A percentile compares a stretch with the other conserved stretches of the same genome.
Conservation (phyloP, 805 yeast species). For the Cyberlindnera meyerae region DNA sequence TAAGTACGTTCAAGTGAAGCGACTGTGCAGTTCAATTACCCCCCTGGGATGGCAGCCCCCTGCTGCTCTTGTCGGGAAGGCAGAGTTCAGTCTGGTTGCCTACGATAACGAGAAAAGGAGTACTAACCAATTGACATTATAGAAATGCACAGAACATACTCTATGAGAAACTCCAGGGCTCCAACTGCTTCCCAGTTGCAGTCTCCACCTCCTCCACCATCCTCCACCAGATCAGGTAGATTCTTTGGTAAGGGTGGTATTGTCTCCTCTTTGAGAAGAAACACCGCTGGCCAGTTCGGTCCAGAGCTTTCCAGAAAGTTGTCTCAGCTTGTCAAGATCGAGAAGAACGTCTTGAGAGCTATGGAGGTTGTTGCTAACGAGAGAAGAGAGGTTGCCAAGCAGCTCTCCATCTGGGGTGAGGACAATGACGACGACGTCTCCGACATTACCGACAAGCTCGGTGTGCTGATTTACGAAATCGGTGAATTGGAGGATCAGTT, state of each 20-base stretch:
- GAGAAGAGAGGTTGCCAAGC: slow-evolving; percentile 78
- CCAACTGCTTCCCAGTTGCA: slow-evolving; percentile 96
- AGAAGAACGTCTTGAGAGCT: slow-evolving; percentile 75
- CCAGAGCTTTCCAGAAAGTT: slow-evolving; percentile 76
- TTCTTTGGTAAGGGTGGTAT: slow-evolving; percentile 82
- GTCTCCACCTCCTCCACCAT: slow-evolving; percentile 92
- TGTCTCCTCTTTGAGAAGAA: slow-evolving; percentile 57
- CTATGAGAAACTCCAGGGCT: slow-evolving; percentile 90
- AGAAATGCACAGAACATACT: slow-evolving; percentile 94
- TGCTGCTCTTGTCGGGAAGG: no score
- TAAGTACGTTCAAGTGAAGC: no score
- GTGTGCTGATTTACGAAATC: slow-evolving; percentile 75
- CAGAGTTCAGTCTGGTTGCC: no score
- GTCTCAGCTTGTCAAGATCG: slow-evolving; percentile 71
- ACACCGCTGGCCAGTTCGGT: slow-evolving; percentile 73
- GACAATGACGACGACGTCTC: slow-evolving; percentile 81
- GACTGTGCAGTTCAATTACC: no score
- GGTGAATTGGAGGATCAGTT: slow-evolving; percentile 86
- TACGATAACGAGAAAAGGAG: not conserved
- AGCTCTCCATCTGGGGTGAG: slow-evolving; percentile 82
- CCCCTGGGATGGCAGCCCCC: no score
- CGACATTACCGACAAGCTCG: slow-evolving; percentile 82
- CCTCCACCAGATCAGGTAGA: slow-evolving; percentile 75
- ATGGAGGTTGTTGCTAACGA: slow-evolving; percentile 73
- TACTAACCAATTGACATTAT: not conserved